Evolutionary conservation across 2,329 filamentous ascomycete species (phyloP).

Genomic region (Hortaea werneckii): DNA sequence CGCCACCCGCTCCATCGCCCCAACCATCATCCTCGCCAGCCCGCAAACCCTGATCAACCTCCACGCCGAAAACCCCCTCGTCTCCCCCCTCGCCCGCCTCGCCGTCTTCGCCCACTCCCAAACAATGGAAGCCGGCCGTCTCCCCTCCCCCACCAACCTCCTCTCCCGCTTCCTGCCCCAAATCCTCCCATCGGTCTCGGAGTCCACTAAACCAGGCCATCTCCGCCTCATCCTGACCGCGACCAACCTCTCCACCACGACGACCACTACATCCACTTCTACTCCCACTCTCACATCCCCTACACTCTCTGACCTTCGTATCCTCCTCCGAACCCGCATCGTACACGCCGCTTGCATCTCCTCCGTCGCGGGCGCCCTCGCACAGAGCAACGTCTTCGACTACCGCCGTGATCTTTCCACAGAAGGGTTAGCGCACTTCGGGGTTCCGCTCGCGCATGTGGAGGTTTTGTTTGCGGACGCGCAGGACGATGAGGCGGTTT

Average conservation of each 20-base stretch:
- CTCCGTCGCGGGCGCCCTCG: slow-evolving; percentile 77
- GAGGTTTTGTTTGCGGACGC: slow-evolving; percentile 50
- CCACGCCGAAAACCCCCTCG: slow-evolving; percentile 49
- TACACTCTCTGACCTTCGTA: slow-evolving; percentile 68
- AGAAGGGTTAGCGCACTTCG: slow-evolving; percentile 56
- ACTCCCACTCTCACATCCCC: slow-evolving; percentile 53
- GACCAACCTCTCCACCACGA: slow-evolving; percentile 51
- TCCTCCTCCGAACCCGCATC: slow-evolving; percentile 69
- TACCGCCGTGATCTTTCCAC: slow-evolving; percentile 51
- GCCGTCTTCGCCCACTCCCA: slow-evolving; percentile 64
- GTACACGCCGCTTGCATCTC: slow-evolving; percentile 76
- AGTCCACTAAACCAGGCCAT: slow-evolving; percentile 50
- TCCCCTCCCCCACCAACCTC: slow-evolving; percentile 57
- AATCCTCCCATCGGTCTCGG: slow-evolving; percentile 45
- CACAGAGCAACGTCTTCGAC: slow-evolving; percentile 79
- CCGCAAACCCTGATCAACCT: slow-evolving; percentile 61
- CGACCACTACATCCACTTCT: neutral
- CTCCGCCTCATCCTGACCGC: slow-evolving; percentile 73
- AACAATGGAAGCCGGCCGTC: slow-evolving; percentile 60
- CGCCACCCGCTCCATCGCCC: slow-evolving; percentile 63
- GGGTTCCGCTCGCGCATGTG: slow-evolving; percentile 66
- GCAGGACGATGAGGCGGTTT: neutral
- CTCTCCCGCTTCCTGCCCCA: slow-evolving; percentile 49
- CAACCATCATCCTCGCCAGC: slow-evolving; percentile 72
- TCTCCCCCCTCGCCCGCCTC: slow-evolving; percentile 53